Evolutionary conservation across 2,329 filamentous ascomycete genomes (phyloP), one percentile per base, ranked within the genome.

Genomic region (Verticillium nonalfalfae): DNA sequence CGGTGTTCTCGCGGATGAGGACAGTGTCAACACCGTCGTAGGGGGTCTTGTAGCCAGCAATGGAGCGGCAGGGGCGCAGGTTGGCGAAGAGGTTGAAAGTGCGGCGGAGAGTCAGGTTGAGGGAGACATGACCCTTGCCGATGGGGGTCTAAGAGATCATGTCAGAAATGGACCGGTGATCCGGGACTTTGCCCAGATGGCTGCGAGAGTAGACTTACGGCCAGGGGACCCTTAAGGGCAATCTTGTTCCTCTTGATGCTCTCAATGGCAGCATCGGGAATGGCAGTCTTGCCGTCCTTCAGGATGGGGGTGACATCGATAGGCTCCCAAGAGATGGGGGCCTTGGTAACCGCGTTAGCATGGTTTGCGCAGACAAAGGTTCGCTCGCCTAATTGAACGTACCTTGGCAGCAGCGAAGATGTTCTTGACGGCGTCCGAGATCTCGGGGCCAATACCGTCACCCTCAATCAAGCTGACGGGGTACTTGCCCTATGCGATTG

Each of bases 71-170:
- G 66, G 96, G 95, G 73, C 96, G 93, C 72, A 99, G 85, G 83
- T 99, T 99, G 82, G 95, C 96, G 79, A 99, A 99, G 72, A 99
- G 93, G 85, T 99, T 99, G 84, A 99, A 99, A 66, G 96, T 99
- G 75, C 95, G 90, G 76, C 95, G 94, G 72, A 99, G 93, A 64
- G 95, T 99, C 68, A 99, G 84, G 86, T 99, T 99, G 70, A 99
- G 91, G 62, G 95, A 98, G 76, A 99, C 94, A 81, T 99, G 95
- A 73, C 95, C 95, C 85, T 98, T 99, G 79, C 96, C 95, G 73
- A 99, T 87, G 67, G 95, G 95, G 3, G 95, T 99, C 86, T 93
- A 66, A 40, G 64, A 61, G 56, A 21, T 9, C 7, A 21, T 11
- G 45, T 52, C 18, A 52, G 45, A 52, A 10, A 10, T 11, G 35